A percentile compares a stretch with the other conserved stretches of the same genome.
Evolutionary conservation across 257 asterid genomes (phyloP).

Genomic region (Petrea volubilis): DNA sequence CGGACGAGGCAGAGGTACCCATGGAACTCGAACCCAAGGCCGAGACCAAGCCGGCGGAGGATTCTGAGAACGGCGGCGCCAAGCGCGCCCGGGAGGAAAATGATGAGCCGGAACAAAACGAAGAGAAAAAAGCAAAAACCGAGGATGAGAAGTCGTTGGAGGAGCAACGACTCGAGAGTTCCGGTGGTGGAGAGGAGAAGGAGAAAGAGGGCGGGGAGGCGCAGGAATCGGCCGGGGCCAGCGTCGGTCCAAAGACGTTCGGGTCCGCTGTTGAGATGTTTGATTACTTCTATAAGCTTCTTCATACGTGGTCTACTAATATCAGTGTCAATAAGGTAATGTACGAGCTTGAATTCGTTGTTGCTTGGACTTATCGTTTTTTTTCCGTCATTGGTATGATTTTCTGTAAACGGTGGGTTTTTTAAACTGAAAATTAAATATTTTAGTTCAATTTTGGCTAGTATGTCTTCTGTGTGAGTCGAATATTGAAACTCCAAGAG

Average conservation of each 20-base stretch:
- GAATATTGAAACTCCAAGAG: not conserved
- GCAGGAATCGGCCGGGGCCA: conserved; percentile 29
- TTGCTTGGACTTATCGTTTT: not conserved
- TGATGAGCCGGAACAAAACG: conserved; percentile 32
- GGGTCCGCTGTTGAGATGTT: conserved; percentile 63
- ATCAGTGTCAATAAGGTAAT: conserved; percentile 70
- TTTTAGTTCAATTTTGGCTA: not conserved
- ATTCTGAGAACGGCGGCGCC: conserved; percentile 25
- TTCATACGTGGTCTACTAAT: conserved; percentile 69
- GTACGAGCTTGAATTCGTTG: not conserved
- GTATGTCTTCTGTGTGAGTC: not conserved
- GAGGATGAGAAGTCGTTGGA: conserved; percentile 32
- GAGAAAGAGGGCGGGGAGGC: not conserved
- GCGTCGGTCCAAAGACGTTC: conserved; percentile 71
- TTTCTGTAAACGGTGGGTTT: not conserved
- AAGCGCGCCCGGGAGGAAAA: conserved; percentile 68
- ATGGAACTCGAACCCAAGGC: conserved; percentile 32
- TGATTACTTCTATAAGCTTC: conserved; percentile 75
- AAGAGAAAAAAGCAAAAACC: conserved; percentile 48
- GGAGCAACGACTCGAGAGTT: conserved; percentile 1
- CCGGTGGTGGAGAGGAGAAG: conserved; percentile 4
- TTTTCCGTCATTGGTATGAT: not conserved
- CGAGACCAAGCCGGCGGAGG: conserved; percentile 13
- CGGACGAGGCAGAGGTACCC: conserved; percentile 32
- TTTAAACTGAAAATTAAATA: not conserved